These are phyloP conservation scores for Allium cepa DNA, from an alignment of 106 monocot species.

Conservation along the genomic window DNA sequence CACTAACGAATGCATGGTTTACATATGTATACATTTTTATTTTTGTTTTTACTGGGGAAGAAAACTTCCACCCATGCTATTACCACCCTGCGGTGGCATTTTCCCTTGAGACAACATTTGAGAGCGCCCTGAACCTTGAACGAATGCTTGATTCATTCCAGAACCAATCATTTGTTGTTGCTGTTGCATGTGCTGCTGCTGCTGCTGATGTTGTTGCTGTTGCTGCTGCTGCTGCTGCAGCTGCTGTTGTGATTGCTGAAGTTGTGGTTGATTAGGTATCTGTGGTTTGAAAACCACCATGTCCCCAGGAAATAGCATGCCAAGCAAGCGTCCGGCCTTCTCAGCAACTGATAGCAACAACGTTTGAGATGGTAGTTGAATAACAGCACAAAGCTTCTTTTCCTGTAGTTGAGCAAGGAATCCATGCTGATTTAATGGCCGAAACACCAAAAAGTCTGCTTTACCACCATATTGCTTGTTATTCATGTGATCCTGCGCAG, in stretches of 20 bases:
- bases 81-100: constrained; percentile 33
- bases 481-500: constrained; percentile 98
- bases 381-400: constrained; percentile 98
- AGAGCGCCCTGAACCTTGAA: constrained; percentile 48
- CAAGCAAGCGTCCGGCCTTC: constrained; percentile 88
- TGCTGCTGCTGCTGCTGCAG: constrained; percentile 1
- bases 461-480: constrained; percentile 97
- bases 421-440: constrained; percentile 88
- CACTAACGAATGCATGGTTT: no score
- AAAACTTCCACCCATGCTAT: constrained; percentile 43
- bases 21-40: no score
- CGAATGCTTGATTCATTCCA: constrained; percentile 29
- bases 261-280: constrained; percentile 42
- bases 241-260: not conserved
- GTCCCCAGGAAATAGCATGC: constrained; percentile 98
- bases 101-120: constrained; percentile 79
- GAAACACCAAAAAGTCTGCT: constrained; percentile 89
- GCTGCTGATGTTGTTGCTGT: constrained; percentile 15
- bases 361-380: constrained; percentile 91
- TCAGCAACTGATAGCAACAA: constrained; percentile 87
- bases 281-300: constrained; percentile 99
- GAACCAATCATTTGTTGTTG: constrained; percentile 27
- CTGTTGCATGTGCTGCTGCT: constrained; percentile 24
- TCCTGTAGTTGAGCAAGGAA: constrained; percentile 96
- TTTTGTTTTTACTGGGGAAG: constrained; percentile 14